Conservation (phyloP, 1,139 yeast genomes). For the Meyerozyma guilliermondii region DNA sequence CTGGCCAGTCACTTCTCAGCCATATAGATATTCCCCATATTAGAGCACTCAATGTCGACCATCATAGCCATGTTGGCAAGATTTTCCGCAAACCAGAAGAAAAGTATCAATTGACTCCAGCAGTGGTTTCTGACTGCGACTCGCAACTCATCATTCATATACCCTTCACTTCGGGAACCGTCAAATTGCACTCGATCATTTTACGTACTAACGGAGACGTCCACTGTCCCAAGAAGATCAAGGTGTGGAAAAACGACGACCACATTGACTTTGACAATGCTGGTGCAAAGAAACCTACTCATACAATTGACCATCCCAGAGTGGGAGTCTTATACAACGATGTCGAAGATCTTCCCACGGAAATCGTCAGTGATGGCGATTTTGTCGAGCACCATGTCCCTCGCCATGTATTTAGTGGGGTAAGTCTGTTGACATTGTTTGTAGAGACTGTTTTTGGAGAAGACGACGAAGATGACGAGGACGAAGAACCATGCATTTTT, state of each 20-base stretch:
- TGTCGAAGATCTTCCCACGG: conserved; percentile 31
- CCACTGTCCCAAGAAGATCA: conserved; percentile 64
- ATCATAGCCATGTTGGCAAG: conserved; percentile 45
- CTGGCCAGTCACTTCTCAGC: conserved; percentile 61
- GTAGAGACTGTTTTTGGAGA: conserved; percentile 55
- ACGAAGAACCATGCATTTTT: conserved; percentile 47
- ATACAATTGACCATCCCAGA: conserved; percentile 58
- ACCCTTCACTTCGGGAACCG: conserved; percentile 69
- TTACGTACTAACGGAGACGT: conserved; percentile 60
- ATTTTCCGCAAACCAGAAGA: conserved; percentile 44
- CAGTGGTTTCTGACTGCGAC: conserved; percentile 73
- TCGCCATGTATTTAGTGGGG: conserved; percentile 67
- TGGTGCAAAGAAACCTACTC: conserved; percentile 45
- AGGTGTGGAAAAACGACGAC: conserved; percentile 67
- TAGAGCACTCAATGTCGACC: conserved; percentile 59
- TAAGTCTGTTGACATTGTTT: conserved; percentile 62
- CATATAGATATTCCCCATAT: conserved; percentile 60
- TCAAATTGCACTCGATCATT: conserved; percentile 69
- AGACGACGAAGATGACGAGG: conserved; percentile 48
- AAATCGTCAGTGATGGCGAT: conserved; percentile 34
- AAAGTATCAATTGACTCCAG: conserved; percentile 40
- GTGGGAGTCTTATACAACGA: conserved; percentile 40
- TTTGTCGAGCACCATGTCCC: conserved; percentile 85
- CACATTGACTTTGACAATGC: conserved; percentile 69
- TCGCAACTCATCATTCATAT: conserved; percentile 70